Base-by-base conservation (phyloP, 176 grass and related monocot genomes). In the Aegilops bicornis region DNA sequence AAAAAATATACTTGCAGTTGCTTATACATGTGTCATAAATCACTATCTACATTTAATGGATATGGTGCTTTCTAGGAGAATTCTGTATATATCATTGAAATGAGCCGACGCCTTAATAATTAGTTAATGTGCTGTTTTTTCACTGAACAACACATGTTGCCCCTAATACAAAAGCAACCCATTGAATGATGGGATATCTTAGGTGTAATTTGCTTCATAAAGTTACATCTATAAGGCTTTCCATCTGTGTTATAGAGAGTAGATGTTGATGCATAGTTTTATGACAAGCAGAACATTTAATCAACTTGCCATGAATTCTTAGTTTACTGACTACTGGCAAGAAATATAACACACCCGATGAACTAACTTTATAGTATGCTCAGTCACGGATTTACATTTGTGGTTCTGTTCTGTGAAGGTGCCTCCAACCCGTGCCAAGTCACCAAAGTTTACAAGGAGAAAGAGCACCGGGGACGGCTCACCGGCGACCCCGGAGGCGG, bases 371-470 rank as follows among this genome's bases (percentile, higher is more conserved):
- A n/a, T 19, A 43, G 3, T 72, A 73, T 52, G 7, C 52, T 68
- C 27, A 60, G 27, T 33, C 58, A 45, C 33, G 47, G 10, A 52
- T 76, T 39, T 39, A 59, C 24, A 29, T 16, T 77, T 69, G 71
- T 85, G 11, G 10, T 72, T 86, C 1, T 86, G 13, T 77, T 84
- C 10, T 82, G 32, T 91, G 32, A 93, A 98, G 96, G 93, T 92
- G 40, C 91, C 96, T 87, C 91, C 93, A 81, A 98, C 96, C 77
- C 96, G 96, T 84, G 96, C 96, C 69, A 92, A 89, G 90, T 98
- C 96, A 10, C 96, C 96, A 1, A 98, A 95, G 58, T 88, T 98
- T 71, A 92, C 93, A 32, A 91, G 96, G 88, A 90, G 96, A 73
- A 95, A 89, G 89, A 98, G 96, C 79, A 91, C 74, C 50, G 73